Conservation (phyloP, 106 monocot genomes). For the Dendrobium catenatum region DNA sequence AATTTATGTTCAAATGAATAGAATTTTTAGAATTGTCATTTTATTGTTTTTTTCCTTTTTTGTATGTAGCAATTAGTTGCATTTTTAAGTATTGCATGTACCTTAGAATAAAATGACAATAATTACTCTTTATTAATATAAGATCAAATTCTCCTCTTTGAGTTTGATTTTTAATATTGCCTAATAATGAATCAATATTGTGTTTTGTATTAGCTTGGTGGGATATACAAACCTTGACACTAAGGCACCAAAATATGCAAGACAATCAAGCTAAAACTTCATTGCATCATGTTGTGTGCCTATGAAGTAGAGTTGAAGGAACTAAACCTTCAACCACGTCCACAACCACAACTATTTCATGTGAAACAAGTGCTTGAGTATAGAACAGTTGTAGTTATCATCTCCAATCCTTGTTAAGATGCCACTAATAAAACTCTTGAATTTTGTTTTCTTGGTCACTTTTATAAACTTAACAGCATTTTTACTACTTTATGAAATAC, state of each 20-base stretch:
- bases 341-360: no score
- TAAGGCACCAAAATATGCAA: neutral
- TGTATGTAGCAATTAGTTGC: neutral
- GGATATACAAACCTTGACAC: neutral
- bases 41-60: neutral
- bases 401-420: no score
- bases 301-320: neutral
- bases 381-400: no score
- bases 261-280: neutral
- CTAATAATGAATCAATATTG: neutral
- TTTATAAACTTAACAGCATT: no score
- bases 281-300: neutral
- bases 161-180: neutral
- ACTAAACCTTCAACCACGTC: no score
- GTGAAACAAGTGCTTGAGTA: no score
- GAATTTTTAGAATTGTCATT: neutral
- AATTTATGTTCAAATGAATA: neutral
- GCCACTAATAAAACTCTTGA: no score
- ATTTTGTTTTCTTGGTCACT: no score
- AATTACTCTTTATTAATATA: neutral
- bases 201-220: neutral
- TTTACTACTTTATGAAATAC: no score
- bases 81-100: neutral
- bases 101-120: neutral
- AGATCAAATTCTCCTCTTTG: neutral